Percentiles rank a stretch among this genome's conserved stretches.
phyloP scores from a whole-genome alignment of 2,329 filamentous ascomycete genomes.

The Falciphora oryzae region DNA sequence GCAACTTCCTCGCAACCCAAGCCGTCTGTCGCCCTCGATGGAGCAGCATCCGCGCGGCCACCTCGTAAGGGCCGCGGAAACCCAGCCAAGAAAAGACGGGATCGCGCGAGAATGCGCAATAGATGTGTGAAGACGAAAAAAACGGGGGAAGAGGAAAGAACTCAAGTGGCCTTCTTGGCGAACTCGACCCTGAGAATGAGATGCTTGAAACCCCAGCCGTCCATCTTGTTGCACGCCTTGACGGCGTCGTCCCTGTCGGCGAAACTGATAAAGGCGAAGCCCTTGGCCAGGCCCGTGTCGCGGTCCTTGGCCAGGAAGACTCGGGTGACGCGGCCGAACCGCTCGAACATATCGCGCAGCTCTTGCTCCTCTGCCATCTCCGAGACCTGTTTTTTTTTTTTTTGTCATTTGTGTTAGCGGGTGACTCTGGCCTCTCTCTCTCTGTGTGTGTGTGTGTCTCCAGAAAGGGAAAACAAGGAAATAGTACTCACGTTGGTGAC shows the following conservation, averaged over 20 bases:
- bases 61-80: not conserved
- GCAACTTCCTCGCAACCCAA: not conserved
- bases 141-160: not conserved
- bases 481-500: constrained; percentile 85
- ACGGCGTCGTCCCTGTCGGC: constrained; percentile 84
- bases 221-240: constrained; percentile 94
- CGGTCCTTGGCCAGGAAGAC: constrained; percentile 98
- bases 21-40: not conserved
- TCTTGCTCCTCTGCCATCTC: constrained; percentile 96
- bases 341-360: constrained; percentile 95
- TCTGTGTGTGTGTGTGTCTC: too few relatives aligned
- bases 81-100: not conserved
- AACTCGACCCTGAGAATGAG: constrained; percentile 84
- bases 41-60: not conserved
- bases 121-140: not conserved
- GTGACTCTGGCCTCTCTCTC: not conserved
- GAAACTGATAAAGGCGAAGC: constrained; percentile 98
- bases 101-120: not conserved
- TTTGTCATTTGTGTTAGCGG: constrained; percentile 21
- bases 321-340: constrained; percentile 91
- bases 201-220: constrained; percentile 88
- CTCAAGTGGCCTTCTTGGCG: constrained; percentile 61
- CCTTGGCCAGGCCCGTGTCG: constrained; percentile 93
- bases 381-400: constrained; percentile 58
- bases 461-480: constrained; percentile 8